These are phyloP conservation scores for Clitopilus hobsonii DNA, from an alignment of 768 basidiomycete genomes.

Conservation along the genomic window DNA sequence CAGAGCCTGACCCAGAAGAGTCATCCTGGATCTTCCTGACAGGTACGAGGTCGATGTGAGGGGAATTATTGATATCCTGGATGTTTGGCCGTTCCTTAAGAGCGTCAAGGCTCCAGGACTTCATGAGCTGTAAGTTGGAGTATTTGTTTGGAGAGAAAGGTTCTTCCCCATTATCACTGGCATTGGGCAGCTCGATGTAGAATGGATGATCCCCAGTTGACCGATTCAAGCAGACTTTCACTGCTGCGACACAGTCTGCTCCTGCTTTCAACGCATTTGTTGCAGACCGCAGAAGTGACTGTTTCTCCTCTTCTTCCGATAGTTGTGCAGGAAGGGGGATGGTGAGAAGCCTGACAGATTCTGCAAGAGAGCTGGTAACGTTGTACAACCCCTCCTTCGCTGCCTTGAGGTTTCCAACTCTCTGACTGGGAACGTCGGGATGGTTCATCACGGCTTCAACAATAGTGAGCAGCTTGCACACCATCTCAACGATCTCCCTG, in stretches of 20 bases:
- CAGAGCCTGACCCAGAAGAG: slow-evolving; percentile 39
- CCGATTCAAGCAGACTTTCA: slow-evolving; percentile 75
- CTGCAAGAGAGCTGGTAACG: slow-evolving; percentile 81
- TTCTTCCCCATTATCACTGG: slow-evolving; percentile 37
- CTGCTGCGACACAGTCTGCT: slow-evolving; percentile 82
- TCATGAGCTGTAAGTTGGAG: slow-evolving; percentile 30
- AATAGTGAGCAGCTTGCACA: slow-evolving; percentile 85
- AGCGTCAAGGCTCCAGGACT: slow-evolving; percentile 28
- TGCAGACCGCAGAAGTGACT: slow-evolving; percentile 73
- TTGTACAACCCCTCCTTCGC: slow-evolving; percentile 82
- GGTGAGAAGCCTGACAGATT: slow-evolving; percentile 79
- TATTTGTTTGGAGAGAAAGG: slow-evolving; percentile 47
- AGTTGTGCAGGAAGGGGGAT: slow-evolving; percentile 37
- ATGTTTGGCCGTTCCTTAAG: slow-evolving; percentile 30
- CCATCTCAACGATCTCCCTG: slow-evolving; percentile 91
- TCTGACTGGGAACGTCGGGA: slow-evolving; percentile 60
- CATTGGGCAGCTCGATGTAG: slow-evolving; percentile 56
- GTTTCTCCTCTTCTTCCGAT: slow-evolving; percentile 82
- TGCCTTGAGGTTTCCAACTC: slow-evolving; percentile 57
- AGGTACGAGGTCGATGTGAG: slow-evolving; percentile 7
- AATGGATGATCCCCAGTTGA: slow-evolving; percentile 59
- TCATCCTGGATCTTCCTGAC: slow-evolving; percentile 28
- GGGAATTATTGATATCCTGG: background rate
- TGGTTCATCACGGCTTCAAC: slow-evolving; percentile 86
- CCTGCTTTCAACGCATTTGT: slow-evolving; percentile 85